phyloP scores from a whole-genome alignment of 2,329 filamentous ascomycete species.

The Colletotrichum shisoi region DNA sequence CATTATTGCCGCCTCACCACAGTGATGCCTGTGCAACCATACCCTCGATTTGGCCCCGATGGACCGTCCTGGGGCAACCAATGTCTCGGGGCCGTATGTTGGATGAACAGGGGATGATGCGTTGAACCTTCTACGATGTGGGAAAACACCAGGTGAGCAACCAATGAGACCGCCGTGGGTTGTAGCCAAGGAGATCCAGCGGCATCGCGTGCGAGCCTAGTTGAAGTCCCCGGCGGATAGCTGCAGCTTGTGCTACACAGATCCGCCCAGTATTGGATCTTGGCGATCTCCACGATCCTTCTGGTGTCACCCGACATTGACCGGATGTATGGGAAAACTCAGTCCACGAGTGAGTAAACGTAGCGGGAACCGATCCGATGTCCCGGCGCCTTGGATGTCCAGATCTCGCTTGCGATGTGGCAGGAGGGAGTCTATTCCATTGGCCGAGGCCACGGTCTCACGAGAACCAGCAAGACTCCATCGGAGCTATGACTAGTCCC shows the following conservation, averaged over 20 bases:
- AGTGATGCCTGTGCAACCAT: constrained; percentile 21
- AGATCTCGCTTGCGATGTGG: constrained; percentile 21
- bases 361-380: constrained; percentile 3
- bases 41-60: constrained; percentile 5
- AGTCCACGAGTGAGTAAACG: constrained; percentile 25
- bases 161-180: not conserved
- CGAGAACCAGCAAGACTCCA: constrained; percentile 10
- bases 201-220: constrained; percentile 2
- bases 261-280: constrained; percentile 31
- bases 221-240: constrained; percentile 15
- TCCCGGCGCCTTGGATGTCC: constrained; percentile 15
- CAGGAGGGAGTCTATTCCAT: not conserved
- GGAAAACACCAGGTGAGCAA: not conserved
- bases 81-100: constrained; percentile 39
- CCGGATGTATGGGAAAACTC: constrained; percentile 8
- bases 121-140: not conserved
- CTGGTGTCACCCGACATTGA: constrained; percentile 9
- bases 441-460: not conserved
- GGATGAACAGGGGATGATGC: not conserved
- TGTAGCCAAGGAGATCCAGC: not conserved
- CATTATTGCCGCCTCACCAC: not conserved
- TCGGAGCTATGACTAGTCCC: constrained; percentile 2
- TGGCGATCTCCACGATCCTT: constrained; percentile 16
- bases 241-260: constrained; percentile 23
- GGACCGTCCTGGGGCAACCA: constrained; percentile 5